Base-by-base conservation (phyloP, 1,284 basidiomycete genomes). In the Fomitopsis palustris region DNA sequence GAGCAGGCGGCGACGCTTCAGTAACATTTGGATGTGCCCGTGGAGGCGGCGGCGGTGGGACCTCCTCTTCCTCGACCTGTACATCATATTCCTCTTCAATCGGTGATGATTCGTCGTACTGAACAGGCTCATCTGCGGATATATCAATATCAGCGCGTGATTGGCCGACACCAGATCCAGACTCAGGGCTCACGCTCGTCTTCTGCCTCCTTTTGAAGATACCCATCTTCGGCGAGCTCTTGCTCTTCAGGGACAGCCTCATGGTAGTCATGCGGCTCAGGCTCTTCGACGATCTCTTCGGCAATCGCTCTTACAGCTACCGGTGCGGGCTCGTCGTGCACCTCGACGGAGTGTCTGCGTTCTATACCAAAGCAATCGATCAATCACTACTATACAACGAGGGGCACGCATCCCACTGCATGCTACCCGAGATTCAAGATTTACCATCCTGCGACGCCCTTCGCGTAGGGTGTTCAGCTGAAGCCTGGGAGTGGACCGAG, bases 391-490 rank as follows among this genome's bases (percentile, higher is more conserved):
- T 67, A 47, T 72, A 70, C 66, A 68, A 37, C 33, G 25, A 49
- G 42, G 47, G 33, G 56, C 58, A 54, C 35, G 55, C 43, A 59
- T 38, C 6, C 42, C 23, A 38, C 52, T 47, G 61, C 52, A 58
- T 60, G 65, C 59, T 49, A 53, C 54, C 55, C 49, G 64, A 61
- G 67, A 42, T 67, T 82, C 70, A 83, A 75, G 74, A 83, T 82
- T 85, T 79, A 85, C 84, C 85, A 80, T 83, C 71, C 59, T 59
- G 59, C 56, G 68, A 66, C 53, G 38, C 21, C 57, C 64, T 64
- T 59, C 60, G 52, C n/a, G 53, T 35, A 19, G 62, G 56, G 21
- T 53, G 19, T 39, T 60, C 65, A 12, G 53, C 12, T 17, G 31
- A 58, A 12, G 45, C 33, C 19, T 56, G 54, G 33, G 66, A 65